Percentiles rank a stretch among this genome's conserved stretches.
phyloP scores from a whole-genome alignment of 331 rosid genomes.

The Dryas integrifolia region DNA sequence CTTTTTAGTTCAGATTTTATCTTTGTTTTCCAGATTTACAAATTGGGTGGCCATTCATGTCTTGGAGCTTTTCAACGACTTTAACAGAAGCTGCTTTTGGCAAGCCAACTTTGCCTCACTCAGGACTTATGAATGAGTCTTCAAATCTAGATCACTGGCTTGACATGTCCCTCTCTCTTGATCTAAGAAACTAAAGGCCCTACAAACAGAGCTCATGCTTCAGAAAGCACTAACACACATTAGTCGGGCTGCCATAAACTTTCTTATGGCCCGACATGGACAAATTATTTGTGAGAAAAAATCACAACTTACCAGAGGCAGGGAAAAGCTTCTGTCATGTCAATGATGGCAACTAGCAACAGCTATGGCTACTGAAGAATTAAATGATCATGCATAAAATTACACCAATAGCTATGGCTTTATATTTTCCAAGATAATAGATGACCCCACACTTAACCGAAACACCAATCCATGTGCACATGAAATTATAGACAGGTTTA shows the following conservation, averaged over 20 bases:
- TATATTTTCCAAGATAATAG: too few relatives aligned
- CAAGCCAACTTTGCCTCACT: conserved; percentile 29
- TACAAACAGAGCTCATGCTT: conserved; percentile 24
- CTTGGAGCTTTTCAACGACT: conserved; percentile 20
- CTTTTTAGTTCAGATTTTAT: conserved; percentile 22
- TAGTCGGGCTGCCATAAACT: neutral
- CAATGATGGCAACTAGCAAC: neutral
- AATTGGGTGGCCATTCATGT: conserved; percentile 35
- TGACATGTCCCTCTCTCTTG: too few relatives aligned
- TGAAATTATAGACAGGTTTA: too few relatives aligned
- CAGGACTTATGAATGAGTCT: conserved; percentile 8
- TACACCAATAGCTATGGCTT: too few relatives aligned
- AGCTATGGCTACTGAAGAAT: too few relatives aligned
- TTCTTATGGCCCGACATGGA: conserved; percentile 18
- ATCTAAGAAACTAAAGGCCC: conserved; percentile 22
- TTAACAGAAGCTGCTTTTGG: conserved; percentile 27
- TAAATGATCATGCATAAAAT: too few relatives aligned
- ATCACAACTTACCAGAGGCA: neutral
- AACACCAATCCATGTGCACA: too few relatives aligned
- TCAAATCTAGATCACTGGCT: conserved; percentile 14
- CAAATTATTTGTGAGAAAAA: conserved; percentile 2
- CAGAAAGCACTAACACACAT: conserved; percentile 19
- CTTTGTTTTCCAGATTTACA: conserved; percentile 33
- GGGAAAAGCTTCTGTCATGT: conserved; percentile 7
- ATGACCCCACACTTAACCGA: too few relatives aligned